These are phyloP conservation scores for Elsinoe batatas DNA, from an alignment of 2,329 filamentous ascomycete species.

Conservation along the genomic window DNA sequence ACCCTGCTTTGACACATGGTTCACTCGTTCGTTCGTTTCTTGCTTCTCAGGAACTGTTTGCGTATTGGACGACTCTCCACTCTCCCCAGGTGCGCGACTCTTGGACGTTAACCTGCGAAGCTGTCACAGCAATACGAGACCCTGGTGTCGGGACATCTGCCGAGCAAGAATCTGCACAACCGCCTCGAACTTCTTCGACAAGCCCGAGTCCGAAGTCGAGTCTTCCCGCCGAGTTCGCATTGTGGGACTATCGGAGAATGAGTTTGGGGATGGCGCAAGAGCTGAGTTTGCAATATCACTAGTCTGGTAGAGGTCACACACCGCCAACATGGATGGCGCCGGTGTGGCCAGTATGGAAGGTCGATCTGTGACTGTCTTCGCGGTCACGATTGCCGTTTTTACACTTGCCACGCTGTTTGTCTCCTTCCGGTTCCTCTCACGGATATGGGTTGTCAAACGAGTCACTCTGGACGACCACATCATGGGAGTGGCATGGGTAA, in stretches of 20 bases:
- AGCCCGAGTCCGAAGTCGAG: not conserved
- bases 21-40: not conserved
- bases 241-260: constrained; percentile 2
- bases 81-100: too few relatives aligned
- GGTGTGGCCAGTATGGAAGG: constrained; percentile 11
- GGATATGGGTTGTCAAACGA: constrained; percentile 61
- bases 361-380: constrained; percentile 46
- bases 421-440: constrained; percentile 60
- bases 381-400: constrained; percentile 60
- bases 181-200: not conserved
- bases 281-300: constrained; percentile 6
- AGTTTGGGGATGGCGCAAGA: constrained; percentile 3
- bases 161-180: not conserved
- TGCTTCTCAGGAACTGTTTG: not conserved
- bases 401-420: constrained; percentile 66
- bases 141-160: not conserved
- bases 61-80: not conserved
- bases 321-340: constrained; percentile 4
- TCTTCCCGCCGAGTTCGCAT: not conserved
- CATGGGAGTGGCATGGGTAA: constrained; percentile 68
- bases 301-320: not conserved
- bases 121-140: not conserved
- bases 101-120: too few relatives aligned
- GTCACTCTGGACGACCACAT: constrained; percentile 70
- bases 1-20: not conserved